These are phyloP conservation scores for Pouteria campechiana DNA, from an alignment of 179 eudicot species.

Conservation along the genomic window DNA sequence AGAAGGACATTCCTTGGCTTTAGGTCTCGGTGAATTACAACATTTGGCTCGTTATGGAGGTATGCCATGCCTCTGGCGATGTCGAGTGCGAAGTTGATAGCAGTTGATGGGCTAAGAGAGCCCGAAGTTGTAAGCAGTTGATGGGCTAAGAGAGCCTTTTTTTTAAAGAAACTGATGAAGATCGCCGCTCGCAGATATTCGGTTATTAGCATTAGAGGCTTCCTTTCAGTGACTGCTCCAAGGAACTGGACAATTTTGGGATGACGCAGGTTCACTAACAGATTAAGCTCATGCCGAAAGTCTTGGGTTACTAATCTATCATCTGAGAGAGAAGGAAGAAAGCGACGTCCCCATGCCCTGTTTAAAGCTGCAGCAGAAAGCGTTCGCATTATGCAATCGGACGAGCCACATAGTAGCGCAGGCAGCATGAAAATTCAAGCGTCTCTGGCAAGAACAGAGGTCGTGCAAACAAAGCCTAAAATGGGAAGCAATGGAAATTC, in stretches of 20 bases:
- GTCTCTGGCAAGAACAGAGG: too few relatives aligned
- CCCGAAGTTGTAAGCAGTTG: too few relatives aligned
- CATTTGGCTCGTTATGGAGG: slow-evolving; percentile 98
- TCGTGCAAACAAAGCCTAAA: too few relatives aligned
- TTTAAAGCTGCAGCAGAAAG: too few relatives aligned
- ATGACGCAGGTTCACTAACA: slow-evolving; percentile 97
- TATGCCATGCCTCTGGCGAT: slow-evolving; percentile 99
- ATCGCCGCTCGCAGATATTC: slow-evolving; percentile 96
- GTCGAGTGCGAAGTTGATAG: slow-evolving; percentile 84
- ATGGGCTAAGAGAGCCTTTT: too few relatives aligned
- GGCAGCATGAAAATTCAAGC: too few relatives aligned
- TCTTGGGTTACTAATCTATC: slow-evolving; percentile 97
- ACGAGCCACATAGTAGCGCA: too few relatives aligned
- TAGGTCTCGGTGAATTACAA: slow-evolving; percentile 83
- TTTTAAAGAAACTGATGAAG: slow-evolving; percentile 85
- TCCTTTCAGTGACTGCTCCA: slow-evolving; percentile 96
- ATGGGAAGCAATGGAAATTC: too few relatives aligned
- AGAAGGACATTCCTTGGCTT: slow-evolving; percentile 77
- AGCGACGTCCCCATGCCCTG: too few relatives aligned
- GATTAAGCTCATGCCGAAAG: slow-evolving; percentile 94
- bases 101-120: slow-evolving; percentile 76
- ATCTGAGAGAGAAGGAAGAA: slow-evolving; percentile 95
- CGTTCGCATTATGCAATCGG: too few relatives aligned
- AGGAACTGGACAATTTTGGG: slow-evolving; percentile 97
- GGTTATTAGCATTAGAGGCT: slow-evolving; percentile 91